These are phyloP conservation scores for Alternaria tenuissima DNA, from an alignment of 2,329 filamentous ascomycete genomes.

Conservation along the genomic window DNA sequence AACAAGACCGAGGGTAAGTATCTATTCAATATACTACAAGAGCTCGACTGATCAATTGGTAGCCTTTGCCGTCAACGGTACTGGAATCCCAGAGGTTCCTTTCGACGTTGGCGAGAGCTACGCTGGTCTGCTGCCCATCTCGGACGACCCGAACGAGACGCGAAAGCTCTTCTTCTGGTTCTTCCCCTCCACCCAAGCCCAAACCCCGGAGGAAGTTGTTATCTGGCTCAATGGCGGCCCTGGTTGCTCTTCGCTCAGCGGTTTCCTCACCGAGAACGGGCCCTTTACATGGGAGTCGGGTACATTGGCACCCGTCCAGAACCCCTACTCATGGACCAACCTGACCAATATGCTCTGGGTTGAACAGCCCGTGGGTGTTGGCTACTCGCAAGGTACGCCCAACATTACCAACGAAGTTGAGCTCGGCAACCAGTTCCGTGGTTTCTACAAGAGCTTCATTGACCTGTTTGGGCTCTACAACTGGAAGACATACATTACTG, in stretches of 20 bases:
- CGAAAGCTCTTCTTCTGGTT: conserved; percentile 70
- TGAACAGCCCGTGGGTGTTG: conserved; percentile 59
- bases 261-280: conserved; percentile 79
- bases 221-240: conserved; percentile 61
- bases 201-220: conserved; percentile 65
- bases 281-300: conserved; percentile 68
- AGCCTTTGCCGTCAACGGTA: conserved; percentile 72
- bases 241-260: conserved; percentile 65
- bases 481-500: conserved; percentile 64
- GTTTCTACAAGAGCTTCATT: conserved; percentile 64
- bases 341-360: conserved; percentile 55
- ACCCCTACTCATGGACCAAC: conserved; percentile 73
- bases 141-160: conserved; percentile 57
- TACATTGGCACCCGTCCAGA: conserved; percentile 69
- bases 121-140: conserved; percentile 69
- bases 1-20: conserved; percentile 45
- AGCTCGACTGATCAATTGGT: neutral
- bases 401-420: conserved; percentile 59
- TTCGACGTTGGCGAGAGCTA: conserved; percentile 75
- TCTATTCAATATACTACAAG: rapidly evolving
- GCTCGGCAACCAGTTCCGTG: conserved; percentile 57
- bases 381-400: conserved; percentile 53
- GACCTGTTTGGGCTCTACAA: conserved; percentile 62
- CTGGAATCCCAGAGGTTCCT: conserved; percentile 70
- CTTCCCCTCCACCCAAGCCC: conserved; percentile 65